A percentile compares a stretch with the other conserved stretches of the same genome.
These are phyloP conservation scores for Stagonosporopsis cucurbitacearum DNA, from an alignment of 2,329 filamentous ascomycete genomes.

Conservation along the genomic window DNA sequence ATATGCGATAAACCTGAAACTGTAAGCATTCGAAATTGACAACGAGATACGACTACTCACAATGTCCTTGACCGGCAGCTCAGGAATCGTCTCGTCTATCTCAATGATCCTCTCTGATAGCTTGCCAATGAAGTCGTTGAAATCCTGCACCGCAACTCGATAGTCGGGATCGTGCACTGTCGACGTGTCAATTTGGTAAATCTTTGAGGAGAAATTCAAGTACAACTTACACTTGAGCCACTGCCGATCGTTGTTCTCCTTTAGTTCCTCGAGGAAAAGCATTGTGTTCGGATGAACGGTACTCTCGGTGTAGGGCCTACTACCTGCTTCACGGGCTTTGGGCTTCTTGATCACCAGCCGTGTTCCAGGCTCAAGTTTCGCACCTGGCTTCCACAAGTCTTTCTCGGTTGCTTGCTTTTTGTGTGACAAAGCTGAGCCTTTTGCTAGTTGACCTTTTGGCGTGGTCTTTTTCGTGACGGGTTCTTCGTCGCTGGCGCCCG, in stretches of 20 bases:
- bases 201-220: too few species aligned
- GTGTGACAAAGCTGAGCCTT: slow-evolving; percentile 19
- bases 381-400: slow-evolving; percentile 64
- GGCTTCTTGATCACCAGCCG: slow-evolving; percentile 68
- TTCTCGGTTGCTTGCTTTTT: slow-evolving; percentile 46
- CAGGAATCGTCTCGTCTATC: slow-evolving; percentile 81
- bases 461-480: slow-evolving; percentile 34
- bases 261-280: slow-evolving; percentile 65
- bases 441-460: slow-evolving; percentile 27
- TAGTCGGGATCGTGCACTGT: slow-evolving; percentile 81
- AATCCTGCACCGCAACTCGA: slow-evolving; percentile 78
- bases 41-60: slow-evolving; percentile 49
- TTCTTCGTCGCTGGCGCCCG: slow-evolving; percentile 39
- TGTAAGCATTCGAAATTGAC: slow-evolving; percentile 15
- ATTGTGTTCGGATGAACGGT: slow-evolving; percentile 69
- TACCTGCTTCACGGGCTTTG: slow-evolving; percentile 65
- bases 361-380: slow-evolving; percentile 64
- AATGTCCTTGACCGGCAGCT: slow-evolving; percentile 84
- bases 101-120: slow-evolving; percentile 74
- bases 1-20: slow-evolving; percentile 76
- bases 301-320: slow-evolving; percentile 63
- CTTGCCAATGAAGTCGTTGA: slow-evolving; percentile 76
- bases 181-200: slow-evolving; percentile 20
- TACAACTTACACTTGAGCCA: slow-evolving; percentile 67
- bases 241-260: slow-evolving; percentile 66